Evolutionary conservation across 208 protist species (phyloP).

Genomic region (Wallacemonas sp.): DNA sequence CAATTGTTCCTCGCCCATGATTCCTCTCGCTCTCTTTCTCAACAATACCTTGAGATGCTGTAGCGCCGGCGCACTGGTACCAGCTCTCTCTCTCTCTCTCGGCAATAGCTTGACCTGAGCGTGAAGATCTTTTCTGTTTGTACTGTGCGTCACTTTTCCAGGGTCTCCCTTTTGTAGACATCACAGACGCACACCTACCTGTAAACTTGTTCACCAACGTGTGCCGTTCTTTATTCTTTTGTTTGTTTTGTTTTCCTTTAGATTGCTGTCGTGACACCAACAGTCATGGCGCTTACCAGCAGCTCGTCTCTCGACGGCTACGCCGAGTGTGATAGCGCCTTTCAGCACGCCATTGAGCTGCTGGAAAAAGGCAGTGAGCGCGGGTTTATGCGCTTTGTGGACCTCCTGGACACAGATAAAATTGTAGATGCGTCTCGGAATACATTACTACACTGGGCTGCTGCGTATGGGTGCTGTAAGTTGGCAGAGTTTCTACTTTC

Average conservation of each 20-base stretch:
- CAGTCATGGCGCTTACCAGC: conserved; percentile 4
- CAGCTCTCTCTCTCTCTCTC: not conserved
- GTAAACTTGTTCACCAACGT: too few relatives aligned
- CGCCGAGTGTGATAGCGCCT: conserved; percentile 4
- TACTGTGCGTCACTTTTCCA: too few relatives aligned
- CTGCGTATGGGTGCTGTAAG: conserved; percentile 39
- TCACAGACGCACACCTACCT: too few relatives aligned
- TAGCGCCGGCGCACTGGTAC: too few relatives aligned
- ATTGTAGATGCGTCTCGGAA: conserved; percentile 49
- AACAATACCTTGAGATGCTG: too few relatives aligned
- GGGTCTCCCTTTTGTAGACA: too few relatives aligned
- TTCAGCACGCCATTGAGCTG: conserved; percentile 34
- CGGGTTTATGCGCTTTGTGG: conserved; percentile 43
- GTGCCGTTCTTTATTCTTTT: too few relatives aligned
- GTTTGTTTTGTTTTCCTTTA: not conserved
- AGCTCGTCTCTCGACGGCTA: not conserved
- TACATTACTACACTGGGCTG: conserved; percentile 73
- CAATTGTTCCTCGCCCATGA: too few relatives aligned
- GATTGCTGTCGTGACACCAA: too few relatives aligned
- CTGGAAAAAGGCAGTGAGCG: conserved; percentile 35
- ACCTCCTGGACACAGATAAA: conserved; percentile 51
- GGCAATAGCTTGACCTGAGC: not conserved
- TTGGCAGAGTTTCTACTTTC: conserved; percentile 36
- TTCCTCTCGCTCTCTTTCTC: too few relatives aligned
- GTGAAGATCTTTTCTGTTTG: too few relatives aligned